These are phyloP conservation scores for Chenopodium berlandieri DNA, from an alignment of 148 eudicot genomes.

Conservation along the genomic window DNA sequence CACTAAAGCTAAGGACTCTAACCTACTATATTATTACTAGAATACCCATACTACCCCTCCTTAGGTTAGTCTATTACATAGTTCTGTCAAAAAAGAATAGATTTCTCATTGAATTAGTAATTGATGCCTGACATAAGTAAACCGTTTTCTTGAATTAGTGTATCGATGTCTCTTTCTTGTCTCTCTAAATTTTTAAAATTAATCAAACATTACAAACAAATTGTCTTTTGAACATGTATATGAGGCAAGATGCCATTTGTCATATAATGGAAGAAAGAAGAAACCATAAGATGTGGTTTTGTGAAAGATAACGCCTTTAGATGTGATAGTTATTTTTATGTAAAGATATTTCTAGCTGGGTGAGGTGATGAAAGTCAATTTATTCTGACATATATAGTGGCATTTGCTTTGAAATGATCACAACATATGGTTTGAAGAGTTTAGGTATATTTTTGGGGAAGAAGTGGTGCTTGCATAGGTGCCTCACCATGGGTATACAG, in stretches of 20 bases:
- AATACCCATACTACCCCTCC: too few relatives aligned
- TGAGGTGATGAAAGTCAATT: neutral
- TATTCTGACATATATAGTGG: neutral
- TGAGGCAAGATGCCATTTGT: neutral
- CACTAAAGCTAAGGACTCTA: too few relatives aligned
- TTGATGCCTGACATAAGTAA: neutral
- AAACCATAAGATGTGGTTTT: neutral
- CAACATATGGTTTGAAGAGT: neutral
- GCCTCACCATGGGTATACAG: neutral
- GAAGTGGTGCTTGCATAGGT: neutral
- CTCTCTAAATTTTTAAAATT: neutral
- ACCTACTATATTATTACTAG: too few relatives aligned
- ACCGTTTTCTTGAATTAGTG: neutral
- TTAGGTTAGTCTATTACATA: too few relatives aligned
- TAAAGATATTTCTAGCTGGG: neutral
- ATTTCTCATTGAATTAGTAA: neutral
- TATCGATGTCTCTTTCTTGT: neutral
- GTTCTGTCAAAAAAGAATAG: neutral
- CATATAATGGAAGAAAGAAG: neutral
- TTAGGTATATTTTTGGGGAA: neutral
- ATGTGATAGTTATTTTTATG: neutral
- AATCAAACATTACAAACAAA: neutral
- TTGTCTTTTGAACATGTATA: neutral
- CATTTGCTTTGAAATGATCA: neutral
- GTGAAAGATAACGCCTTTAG: neutral